phyloP scores from a whole-genome alignment of 768 basidiomycete genomes.

The Tulasnella sp. region DNA sequence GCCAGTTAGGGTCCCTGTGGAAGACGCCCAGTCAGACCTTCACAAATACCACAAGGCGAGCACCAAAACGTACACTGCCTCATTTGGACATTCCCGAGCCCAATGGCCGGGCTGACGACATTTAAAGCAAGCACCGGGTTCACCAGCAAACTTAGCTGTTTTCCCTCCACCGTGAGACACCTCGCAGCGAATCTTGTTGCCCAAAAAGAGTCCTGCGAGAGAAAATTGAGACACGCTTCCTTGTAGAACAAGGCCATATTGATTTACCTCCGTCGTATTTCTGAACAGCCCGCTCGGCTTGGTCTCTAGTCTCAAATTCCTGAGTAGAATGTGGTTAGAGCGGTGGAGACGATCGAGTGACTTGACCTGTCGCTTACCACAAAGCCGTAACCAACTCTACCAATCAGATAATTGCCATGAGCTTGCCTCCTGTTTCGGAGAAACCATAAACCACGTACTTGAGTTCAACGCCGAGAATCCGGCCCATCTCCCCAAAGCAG shows the following conservation, averaged over 20 bases:
- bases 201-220: constrained; percentile 74
- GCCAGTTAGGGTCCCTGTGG: constrained; percentile 27
- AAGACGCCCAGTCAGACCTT: constrained; percentile 47
- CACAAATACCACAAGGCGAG: not conserved
- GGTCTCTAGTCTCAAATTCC: constrained; percentile 82
- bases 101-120: constrained; percentile 87
- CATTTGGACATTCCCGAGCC: constrained; percentile 57
- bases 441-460: constrained; percentile 59
- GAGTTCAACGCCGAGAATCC: constrained; percentile 73
- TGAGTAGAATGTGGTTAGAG: constrained; percentile 41
- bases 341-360: not conserved
- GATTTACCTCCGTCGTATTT: constrained; percentile 72
- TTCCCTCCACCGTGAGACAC: constrained; percentile 82
- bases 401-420: constrained; percentile 5
- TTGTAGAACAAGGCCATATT: not conserved
- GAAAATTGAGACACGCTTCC: not conserved
- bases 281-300: constrained; percentile 83
- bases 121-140: constrained; percentile 86
- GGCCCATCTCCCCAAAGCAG: constrained; percentile 85
- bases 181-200: constrained; percentile 88
- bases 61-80: constrained; percentile 19
- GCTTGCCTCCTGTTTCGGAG: not conserved
- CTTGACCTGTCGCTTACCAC: constrained; percentile 62
- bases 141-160: constrained; percentile 78
- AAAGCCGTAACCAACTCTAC: constrained; percentile 84